phyloP scores from a whole-genome alignment of 106 monocot species.

The Gastrodia elata region DNA sequence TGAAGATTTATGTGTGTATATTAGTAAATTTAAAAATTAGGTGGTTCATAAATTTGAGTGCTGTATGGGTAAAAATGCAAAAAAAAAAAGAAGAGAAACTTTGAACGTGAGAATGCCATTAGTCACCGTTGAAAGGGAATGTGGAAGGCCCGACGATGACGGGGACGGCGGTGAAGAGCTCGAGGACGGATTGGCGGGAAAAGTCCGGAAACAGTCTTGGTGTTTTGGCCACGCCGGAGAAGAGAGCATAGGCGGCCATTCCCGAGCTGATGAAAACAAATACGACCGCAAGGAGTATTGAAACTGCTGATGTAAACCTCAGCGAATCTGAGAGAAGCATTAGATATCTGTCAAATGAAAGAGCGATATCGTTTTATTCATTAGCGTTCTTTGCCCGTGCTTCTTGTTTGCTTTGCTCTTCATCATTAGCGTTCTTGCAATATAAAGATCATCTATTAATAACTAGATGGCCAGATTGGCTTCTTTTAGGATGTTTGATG shows the following conservation, averaged over 20 bases:
- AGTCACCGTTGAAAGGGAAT: slow-evolving; percentile 90
- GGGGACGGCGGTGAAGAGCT: slow-evolving; percentile 82
- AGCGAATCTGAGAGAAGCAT: slow-evolving; percentile 48
- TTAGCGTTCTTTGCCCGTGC: too few species aligned
- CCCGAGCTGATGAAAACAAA: slow-evolving; percentile 63
- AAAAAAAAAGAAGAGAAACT: not conserved
- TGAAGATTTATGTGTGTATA: too few species aligned
- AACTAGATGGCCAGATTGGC: too few species aligned
- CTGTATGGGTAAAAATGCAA: too few species aligned
- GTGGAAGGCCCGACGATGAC: slow-evolving; percentile 91
- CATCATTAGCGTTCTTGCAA: too few species aligned
- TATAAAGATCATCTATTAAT: too few species aligned
- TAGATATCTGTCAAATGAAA: not conserved
- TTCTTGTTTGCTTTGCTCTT: too few species aligned
- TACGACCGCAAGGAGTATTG: slow-evolving; percentile 69
- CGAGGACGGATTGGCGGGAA: slow-evolving; percentile 36
- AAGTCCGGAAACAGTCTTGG: slow-evolving; percentile 62
- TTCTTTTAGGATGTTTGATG: too few species aligned
- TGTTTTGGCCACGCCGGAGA: slow-evolving; percentile 31
- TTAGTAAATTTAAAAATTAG: too few species aligned
- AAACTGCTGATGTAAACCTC: slow-evolving; percentile 72
- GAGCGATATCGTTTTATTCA: not conserved
- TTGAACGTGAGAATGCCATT: not conserved
- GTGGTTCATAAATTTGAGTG: too few species aligned
- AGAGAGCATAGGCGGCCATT: slow-evolving; percentile 61